Evolutionary conservation across 441 rosid species (phyloP), one percentile per base, ranked within the genome.

Genomic region (Erodium texanum): DNA sequence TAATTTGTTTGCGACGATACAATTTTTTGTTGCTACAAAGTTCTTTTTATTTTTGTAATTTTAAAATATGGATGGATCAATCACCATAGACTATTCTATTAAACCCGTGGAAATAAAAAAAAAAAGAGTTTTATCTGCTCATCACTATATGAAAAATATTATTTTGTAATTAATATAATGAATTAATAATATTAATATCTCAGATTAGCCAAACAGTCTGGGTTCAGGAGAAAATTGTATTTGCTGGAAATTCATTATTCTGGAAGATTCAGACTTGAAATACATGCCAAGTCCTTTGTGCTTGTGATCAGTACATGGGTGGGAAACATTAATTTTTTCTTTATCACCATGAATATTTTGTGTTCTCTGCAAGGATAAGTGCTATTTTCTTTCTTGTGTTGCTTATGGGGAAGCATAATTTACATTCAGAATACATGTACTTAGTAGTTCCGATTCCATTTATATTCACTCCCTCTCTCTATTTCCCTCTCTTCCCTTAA

Each of bases 371-470:
- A 32, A 32, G 36, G 7, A n/a, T 0, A 32, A 2, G 36, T 12
- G 36, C 36, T 62, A 23, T 27, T 62, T 14, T 62, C 27, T 23
- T 62, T 24, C 12, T 27, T 27, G 5, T 59, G n/a, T 6, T 20
- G 32, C 64, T 20, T 20, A 18, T 19, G 22, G 16, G 2, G 3
- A 18, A 19, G 23, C 22, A 54, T 8, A 56, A 2, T 56, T 56
- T 41, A 56, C 62, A 19, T 52, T 52, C 24, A 56, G 36, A 56
- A 56, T 22, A 56, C 62, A 50, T 56, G 62, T 56, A 18, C 24
- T 19, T 18, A 56, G 62, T 18, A 56, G 24, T 4, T 8, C 23
- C 16, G 8, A 8, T 56, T 19, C 22, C 23, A 7, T n/a, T 56
- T 19, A 19, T 18, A 56, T 9, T 20, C 66, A 56, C 20, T 2